Evolutionary conservation across 306 rosid genomes (phyloP).

Genomic region (Vicia villosa): DNA sequence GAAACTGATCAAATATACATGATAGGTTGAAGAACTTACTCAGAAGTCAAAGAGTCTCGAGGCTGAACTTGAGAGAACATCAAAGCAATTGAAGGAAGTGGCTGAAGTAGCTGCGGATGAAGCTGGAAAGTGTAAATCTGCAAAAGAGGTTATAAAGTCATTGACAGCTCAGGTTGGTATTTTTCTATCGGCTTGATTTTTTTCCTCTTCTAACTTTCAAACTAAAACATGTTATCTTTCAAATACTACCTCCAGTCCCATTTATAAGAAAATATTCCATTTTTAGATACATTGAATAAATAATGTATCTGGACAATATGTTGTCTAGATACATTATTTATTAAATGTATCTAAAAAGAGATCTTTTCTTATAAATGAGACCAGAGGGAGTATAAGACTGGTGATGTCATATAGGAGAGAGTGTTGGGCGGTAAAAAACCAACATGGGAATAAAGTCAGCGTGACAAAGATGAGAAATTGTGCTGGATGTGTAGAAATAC

Average conservation of each 20-base stretch:
- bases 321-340: no score
- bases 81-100: slow-evolving; percentile 74
- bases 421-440: not conserved
- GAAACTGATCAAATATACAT: slow-evolving; percentile 27
- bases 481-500: not conserved
- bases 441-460: not conserved
- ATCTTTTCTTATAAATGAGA: no score
- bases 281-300: no score
- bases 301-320: no score
- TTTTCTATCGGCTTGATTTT: slow-evolving; percentile 26
- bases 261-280: no score
- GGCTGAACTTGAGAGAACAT: slow-evolving; percentile 74
- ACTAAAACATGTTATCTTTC: not conserved
- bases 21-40: slow-evolving; percentile 82
- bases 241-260: no score
- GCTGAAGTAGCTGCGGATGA: slow-evolving; percentile 80
- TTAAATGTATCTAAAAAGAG: no score
- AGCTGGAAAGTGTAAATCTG: slow-evolving; percentile 88
- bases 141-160: slow-evolving; percentile 87
- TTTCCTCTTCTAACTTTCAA: slow-evolving; percentile 1
- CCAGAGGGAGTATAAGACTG: no score
- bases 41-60: slow-evolving; percentile 70
- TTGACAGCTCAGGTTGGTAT: slow-evolving; percentile 79
- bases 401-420: not conserved
- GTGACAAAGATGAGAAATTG: not conserved